Conservation (phyloP, 2,329 filamentous ascomycete genomes). For the Metarhizium brunneum region DNA sequence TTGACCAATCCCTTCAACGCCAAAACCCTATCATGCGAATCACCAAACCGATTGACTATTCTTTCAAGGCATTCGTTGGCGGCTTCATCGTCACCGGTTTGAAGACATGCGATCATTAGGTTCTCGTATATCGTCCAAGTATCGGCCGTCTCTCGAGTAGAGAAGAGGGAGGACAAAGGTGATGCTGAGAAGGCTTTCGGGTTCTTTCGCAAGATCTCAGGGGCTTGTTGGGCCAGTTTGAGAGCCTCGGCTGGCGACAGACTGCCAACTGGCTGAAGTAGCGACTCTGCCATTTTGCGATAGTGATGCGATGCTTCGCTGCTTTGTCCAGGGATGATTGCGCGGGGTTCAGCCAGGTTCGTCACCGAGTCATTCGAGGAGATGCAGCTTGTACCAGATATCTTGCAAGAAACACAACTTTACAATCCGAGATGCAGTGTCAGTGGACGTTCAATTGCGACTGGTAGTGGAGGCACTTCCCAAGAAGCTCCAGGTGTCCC, state of each 20-base stretch:
- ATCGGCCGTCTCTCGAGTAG: constrained; percentile 61
- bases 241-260: constrained; percentile 47
- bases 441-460: neutral
- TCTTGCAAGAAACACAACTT: neutral
- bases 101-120: constrained; percentile 72
- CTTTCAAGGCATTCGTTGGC: constrained; percentile 68
- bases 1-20: constrained; percentile 74
- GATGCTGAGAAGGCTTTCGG: constrained; percentile 47
- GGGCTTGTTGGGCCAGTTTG: constrained; percentile 52
- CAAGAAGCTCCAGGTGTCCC: neutral
- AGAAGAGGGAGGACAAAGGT: constrained; percentile 42
- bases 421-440: neutral
- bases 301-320: constrained; percentile 2
- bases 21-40: constrained; percentile 76
- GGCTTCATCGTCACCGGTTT: constrained; percentile 71
- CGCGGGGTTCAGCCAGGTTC: neutral
- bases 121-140: constrained; percentile 84
- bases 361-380: neutral
- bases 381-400: neutral
- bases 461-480: neutral
- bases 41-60: constrained; percentile 72
- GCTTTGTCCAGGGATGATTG: neutral
- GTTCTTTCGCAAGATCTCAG: constrained; percentile 42
- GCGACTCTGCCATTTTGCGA: constrained; percentile 36
- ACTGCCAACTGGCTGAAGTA: constrained; percentile 47